A percentile compares a stretch with the other conserved stretches of the same genome.
These are phyloP conservation scores for Crithidia fasciculata DNA, from an alignment of 208 protist species.

Conservation along the genomic window DNA sequence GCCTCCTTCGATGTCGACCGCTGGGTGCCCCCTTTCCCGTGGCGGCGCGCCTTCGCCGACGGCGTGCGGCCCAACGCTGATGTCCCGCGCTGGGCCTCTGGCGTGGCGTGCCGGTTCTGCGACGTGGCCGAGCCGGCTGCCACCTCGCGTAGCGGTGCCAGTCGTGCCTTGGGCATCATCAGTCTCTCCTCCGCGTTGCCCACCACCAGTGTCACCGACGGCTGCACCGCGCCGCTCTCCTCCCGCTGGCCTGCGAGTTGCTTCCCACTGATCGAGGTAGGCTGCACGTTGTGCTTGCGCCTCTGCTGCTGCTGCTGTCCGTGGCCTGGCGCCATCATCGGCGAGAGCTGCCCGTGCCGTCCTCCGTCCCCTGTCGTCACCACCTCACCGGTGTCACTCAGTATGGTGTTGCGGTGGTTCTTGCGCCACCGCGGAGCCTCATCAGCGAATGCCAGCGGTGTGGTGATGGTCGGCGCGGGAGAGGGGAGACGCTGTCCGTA, in stretches of 20 bases:
- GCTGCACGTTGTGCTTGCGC: not conserved
- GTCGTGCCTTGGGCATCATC: not conserved
- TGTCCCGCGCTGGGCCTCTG: not conserved
- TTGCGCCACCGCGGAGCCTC: not conserved
- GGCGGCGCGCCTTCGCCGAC: not conserved
- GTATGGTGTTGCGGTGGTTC: not conserved
- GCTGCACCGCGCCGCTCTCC: too few species aligned
- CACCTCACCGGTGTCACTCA: not conserved
- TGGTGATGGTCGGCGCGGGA: not conserved
- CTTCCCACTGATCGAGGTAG: too few species aligned
- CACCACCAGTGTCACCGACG: not conserved
- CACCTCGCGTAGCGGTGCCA: slow-evolving; percentile 14
- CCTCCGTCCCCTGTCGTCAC: not conserved
- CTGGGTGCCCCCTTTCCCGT: not conserved
- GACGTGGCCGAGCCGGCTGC: not conserved
- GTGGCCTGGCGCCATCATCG: not conserved
- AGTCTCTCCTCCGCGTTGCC: not conserved
- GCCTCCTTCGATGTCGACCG: slow-evolving; percentile 4
- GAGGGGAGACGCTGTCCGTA: slow-evolving; percentile 4
- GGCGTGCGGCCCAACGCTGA: slow-evolving; percentile 12
- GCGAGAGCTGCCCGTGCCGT: slow-evolving; percentile 16
- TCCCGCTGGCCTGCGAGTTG: too few species aligned
- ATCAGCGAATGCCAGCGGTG: not conserved
- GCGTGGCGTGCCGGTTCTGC: not conserved
- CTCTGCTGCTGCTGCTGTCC: not conserved